Percentiles rank a stretch among this genome's conserved stretches.
Conservation (phyloP, 352 stramenopile species). For the Phytopythium aichiense region DNA sequence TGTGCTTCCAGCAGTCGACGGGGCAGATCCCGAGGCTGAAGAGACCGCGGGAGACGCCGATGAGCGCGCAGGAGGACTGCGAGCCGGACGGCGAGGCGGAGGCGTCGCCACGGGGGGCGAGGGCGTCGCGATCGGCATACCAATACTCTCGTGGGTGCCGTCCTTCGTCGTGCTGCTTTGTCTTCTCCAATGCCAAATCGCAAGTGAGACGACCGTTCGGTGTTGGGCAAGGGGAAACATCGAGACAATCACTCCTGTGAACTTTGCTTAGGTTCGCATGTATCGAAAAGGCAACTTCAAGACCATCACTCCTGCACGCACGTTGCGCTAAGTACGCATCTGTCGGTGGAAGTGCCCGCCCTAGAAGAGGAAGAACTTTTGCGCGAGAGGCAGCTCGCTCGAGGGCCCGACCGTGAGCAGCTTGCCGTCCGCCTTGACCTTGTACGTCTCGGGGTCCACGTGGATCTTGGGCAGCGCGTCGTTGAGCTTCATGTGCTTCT, state of each 20-base stretch:
- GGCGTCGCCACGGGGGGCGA: neutral
- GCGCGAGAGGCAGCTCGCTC: conserved; percentile 83
- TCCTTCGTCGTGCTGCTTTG: neutral
- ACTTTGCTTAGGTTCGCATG: neutral
- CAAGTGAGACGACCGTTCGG: neutral
- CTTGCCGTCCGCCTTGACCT: conserved; percentile 90
- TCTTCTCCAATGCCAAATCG: neutral
- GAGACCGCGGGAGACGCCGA: neutral
- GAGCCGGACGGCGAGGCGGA: too few relatives aligned
- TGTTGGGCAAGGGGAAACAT: neutral
- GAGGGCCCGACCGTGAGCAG: conserved; percentile 85
- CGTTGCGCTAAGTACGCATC: neutral
- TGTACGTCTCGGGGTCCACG: conserved; percentile 96
- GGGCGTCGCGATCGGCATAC: neutral
- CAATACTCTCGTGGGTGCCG: too few relatives aligned
- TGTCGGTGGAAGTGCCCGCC: neutral
- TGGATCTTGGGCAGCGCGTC: conserved; percentile 90
- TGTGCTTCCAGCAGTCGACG: neutral
- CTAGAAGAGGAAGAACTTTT: conserved; percentile 95
- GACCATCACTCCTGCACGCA: neutral
- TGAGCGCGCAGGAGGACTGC: neutral
- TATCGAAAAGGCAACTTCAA: neutral
- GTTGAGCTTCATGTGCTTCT: conserved; percentile 97
- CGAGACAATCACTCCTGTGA: neutral
- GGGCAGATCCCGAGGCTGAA: neutral